These are phyloP conservation scores for Ceratocystis alfenasii DNA, from an alignment of 2,329 filamentous ascomycete genomes.

Conservation along the genomic window DNA sequence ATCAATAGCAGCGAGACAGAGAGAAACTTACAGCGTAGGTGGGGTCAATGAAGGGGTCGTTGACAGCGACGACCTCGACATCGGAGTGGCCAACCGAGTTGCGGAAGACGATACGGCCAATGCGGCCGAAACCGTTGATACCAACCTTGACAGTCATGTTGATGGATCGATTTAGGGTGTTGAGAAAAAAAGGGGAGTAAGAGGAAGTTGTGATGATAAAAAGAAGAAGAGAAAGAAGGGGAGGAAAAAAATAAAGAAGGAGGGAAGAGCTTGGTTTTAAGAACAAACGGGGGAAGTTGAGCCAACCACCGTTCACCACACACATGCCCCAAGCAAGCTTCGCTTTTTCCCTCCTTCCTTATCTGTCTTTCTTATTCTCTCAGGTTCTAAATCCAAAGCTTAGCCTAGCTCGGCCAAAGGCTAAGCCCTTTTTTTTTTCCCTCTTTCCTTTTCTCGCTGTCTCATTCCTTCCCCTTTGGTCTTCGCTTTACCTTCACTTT, in stretches of 20 bases:
- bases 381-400: slow-evolving; percentile 4
- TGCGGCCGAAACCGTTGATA: slow-evolving; percentile 99
- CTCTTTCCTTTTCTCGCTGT: neutral
- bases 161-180: slow-evolving; percentile 21
- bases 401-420: neutral
- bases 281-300: slow-evolving; percentile 7
- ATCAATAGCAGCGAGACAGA: slow-evolving; percentile 15
- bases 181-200: neutral
- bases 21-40: slow-evolving; percentile 76
- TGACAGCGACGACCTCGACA: slow-evolving; percentile 89
- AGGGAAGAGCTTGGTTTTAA: slow-evolving; percentile 13
- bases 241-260: slow-evolving; percentile 9
- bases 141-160: slow-evolving; percentile 59
- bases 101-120: slow-evolving; percentile 98
- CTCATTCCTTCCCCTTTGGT: neutral
- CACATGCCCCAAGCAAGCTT: neutral
- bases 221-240: slow-evolving; percentile 5
- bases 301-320: neutral
- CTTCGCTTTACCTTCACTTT: neutral
- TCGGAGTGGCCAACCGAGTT: slow-evolving; percentile 86
- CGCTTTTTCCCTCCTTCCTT: slow-evolving; percentile 3
- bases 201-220: slow-evolving; percentile 2
- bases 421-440: neutral
- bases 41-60: slow-evolving; percentile 98
- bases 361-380: slow-evolving; percentile 8